Conservation (phyloP, 495 filamentous ascomycete genomes). For the Tuber aestivum region DNA sequence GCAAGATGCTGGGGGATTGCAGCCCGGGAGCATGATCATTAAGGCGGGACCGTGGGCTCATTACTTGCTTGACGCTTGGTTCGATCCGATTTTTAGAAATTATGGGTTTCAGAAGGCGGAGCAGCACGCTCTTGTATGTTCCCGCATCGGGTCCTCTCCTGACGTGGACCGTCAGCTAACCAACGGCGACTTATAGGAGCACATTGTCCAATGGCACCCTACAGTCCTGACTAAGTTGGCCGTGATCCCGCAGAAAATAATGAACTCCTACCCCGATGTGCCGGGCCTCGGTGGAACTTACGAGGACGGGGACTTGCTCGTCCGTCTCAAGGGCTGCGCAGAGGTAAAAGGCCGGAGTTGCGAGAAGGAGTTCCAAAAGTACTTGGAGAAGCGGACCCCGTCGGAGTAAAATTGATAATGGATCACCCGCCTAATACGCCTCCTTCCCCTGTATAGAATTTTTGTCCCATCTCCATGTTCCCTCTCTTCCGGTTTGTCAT, state of each 20-base stretch:
- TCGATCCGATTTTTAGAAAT: conserved; percentile 81
- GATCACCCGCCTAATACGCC: background rate
- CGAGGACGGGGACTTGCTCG: conserved; percentile 79
- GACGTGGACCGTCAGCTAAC: conserved; percentile 14
- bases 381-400: conserved; percentile 48
- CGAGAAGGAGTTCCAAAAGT: conserved; percentile 59
- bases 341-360: conserved; percentile 54
- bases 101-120: conserved; percentile 97
- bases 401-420: background rate
- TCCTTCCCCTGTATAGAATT: background rate
- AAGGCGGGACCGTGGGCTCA: conserved; percentile 80
- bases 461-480: background rate
- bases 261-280: conserved; percentile 64
- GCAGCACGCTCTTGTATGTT: conserved; percentile 75
- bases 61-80: conserved; percentile 94
- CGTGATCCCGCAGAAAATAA: conserved; percentile 69
- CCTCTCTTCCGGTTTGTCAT: background rate
- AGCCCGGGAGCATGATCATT: conserved; percentile 69
- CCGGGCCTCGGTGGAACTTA: conserved; percentile 50
- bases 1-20: conserved; percentile 78
- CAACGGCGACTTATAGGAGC: conserved; percentile 53
- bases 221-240: conserved; percentile 86
- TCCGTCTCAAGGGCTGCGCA: conserved; percentile 70
- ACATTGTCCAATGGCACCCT: conserved; percentile 97
- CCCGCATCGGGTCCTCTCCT: background rate